Conservation (phyloP, 2,329 filamentous ascomycete genomes). For the Hymenoscyphus repandus region DNA sequence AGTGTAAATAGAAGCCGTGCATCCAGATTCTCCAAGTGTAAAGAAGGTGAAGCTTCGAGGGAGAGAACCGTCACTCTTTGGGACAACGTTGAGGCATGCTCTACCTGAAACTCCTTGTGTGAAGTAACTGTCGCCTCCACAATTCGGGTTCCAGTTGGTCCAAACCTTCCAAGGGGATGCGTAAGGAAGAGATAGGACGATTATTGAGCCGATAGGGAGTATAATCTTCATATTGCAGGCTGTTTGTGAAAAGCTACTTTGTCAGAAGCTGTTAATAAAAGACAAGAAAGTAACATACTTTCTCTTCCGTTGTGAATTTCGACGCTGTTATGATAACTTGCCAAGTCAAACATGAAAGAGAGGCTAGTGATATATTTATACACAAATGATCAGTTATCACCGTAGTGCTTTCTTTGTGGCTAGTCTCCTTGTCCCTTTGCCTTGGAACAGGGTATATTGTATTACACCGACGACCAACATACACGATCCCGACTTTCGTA, state of each 20-base stretch:
- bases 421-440: too few species aligned
- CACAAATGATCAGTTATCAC: too few species aligned
- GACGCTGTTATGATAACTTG: too few species aligned
- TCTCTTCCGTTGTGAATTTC: too few species aligned
- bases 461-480: too few species aligned
- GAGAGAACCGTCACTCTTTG: neutral
- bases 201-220: neutral
- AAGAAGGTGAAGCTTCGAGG: neutral
- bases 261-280: too few species aligned
- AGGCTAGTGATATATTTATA: too few species aligned
- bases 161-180: neutral
- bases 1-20: neutral
- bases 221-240: neutral
- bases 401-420: too few species aligned
- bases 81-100: neutral
- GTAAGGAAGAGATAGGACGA: neutral
- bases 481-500: too few species aligned
- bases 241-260: neutral
- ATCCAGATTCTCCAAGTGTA: neutral
- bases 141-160: neutral
- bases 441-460: too few species aligned
- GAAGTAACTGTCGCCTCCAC: neutral
- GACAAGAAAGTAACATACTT: too few species aligned
- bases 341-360: too few species aligned
- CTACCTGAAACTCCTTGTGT: neutral